Evolutionary conservation across 1,284 basidiomycete species (phyloP).

Genomic region (Mycena sp.): DNA sequence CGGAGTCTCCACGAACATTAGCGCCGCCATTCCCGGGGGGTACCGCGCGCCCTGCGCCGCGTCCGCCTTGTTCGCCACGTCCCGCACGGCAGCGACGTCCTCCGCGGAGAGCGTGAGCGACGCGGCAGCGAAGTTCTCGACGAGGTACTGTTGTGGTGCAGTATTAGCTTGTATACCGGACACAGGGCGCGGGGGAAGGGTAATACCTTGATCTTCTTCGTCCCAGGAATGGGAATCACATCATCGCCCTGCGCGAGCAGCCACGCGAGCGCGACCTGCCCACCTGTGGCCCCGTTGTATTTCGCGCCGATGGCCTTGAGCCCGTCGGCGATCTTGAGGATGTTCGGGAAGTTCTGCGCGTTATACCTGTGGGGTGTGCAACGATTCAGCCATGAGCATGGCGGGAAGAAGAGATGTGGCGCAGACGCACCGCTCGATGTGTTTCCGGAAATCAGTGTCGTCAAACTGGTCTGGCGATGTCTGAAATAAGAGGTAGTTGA

Average conservation of each 20-base stretch:
- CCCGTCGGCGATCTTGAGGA: slow-evolving; percentile 9
- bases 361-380: not conserved
- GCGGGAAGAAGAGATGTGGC: too few relatives aligned
- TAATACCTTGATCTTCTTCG: slow-evolving; percentile 18
- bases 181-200: too few relatives aligned
- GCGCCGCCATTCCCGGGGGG: slow-evolving; percentile 2
- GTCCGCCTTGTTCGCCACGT: slow-evolving; percentile 19
- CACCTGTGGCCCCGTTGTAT: not conserved
- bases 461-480: slow-evolving; percentile 60
- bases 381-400: not conserved
- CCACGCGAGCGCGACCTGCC: slow-evolving; percentile 17
- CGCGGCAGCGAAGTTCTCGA: slow-evolving; percentile 21
- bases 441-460: slow-evolving; percentile 53
- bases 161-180: not conserved
- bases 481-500: slow-evolving; percentile 32
- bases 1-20: slow-evolving; percentile 26
- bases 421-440: too few relatives aligned
- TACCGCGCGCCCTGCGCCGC: slow-evolving; percentile 23
- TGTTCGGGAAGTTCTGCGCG: slow-evolving; percentile 10
- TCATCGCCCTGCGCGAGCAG: slow-evolving; percentile 11
- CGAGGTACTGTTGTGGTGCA: slow-evolving; percentile 17
- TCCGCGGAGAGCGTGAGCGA: slow-evolving; percentile 7
- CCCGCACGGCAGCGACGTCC: slow-evolving; percentile 20
- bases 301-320: slow-evolving; percentile 1
- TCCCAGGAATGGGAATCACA: slow-evolving; percentile 12